Base-by-base conservation (phyloP, 305 asterid species). In the Fraxinus ornus region DNA sequence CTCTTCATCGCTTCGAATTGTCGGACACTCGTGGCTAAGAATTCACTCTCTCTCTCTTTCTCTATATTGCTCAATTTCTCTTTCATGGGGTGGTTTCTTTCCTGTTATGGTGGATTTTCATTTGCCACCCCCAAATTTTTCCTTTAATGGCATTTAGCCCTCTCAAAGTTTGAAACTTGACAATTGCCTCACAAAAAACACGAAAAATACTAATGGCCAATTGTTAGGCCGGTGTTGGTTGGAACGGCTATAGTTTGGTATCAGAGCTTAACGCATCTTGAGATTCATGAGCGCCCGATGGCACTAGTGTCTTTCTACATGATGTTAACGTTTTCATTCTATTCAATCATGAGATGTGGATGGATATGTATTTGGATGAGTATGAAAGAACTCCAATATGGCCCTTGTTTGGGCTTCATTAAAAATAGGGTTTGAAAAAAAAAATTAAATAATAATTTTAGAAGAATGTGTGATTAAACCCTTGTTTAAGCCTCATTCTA, bases 21-120 rank as follows among this genome's bases (percentile, higher is more conserved):
- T 84, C 83, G 90, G 87, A 86, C 86, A 47, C n/a, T 47, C 57
- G 57, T 47, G 95, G 95, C 87, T 88, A 77, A 78, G 78, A 83
- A 55, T 74, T 68, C 32, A 55, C 77, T 55, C 28, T 10, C 75
- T 77, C 89, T 83, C 44, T 44, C 52, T 44, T 0, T 44, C 55
- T 44, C 55, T 44, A 3, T 12, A 3, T 19, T 30, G 19, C 73
- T 15, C 6, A 3, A 33, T 24, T 79, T 22, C 32, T 36, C 8
- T 30, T 35, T 62, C 32, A 66, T 66, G 74, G 70, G 72, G 36
- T 66, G 36, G 74, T 19, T 66, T 12, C 22, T 64, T 39, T 22
- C 22, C 39, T 15, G 57, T 13, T 70, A 70, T 5, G 37, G 75
- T 70, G 75, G 37, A 68, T 68, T 68, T 28, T 70, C 75, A 15